Evolutionary conservation across 2,329 filamentous ascomycete species (phyloP).

Genomic region (Shiraia bambusicola): DNA sequence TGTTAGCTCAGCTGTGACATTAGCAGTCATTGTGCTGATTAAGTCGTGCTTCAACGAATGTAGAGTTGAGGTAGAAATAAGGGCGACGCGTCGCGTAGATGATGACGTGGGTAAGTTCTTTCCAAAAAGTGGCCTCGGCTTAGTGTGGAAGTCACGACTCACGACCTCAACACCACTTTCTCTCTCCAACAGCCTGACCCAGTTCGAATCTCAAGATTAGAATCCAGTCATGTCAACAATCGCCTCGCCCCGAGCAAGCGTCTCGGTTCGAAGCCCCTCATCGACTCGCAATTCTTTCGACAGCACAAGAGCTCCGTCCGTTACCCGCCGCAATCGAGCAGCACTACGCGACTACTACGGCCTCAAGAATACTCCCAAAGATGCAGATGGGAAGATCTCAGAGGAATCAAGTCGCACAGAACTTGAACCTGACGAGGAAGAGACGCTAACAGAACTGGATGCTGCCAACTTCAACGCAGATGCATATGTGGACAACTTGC

Average conservation of each 20-base stretch:
- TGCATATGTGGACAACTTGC: conserved; percentile 63
- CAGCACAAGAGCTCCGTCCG: conserved; percentile 41
- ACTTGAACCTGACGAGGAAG: conserved; percentile 53
- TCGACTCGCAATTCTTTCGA: conserved; percentile 76
- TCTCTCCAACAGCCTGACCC: conserved; percentile 8
- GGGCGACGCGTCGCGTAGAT: conserved; percentile 23
- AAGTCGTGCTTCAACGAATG: not conserved
- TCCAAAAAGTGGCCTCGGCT: conserved; percentile 21
- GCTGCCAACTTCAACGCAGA: conserved; percentile 69
- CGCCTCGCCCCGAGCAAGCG: conserved; percentile 61
- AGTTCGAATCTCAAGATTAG: not conserved
- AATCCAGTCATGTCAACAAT: conserved; percentile 57
- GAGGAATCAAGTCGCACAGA: conserved; percentile 34
- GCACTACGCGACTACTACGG: conserved; percentile 96
- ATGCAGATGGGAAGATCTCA: conserved; percentile 33
- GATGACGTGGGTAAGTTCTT: conserved; percentile 25
- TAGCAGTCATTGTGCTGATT: conserved; percentile 23
- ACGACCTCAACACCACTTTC: not conserved
- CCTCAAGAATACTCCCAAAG: conserved; percentile 57
- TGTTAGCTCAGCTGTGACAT: conserved; percentile 43
- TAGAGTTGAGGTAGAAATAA: not conserved
- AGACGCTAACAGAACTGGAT: conserved; percentile 70
- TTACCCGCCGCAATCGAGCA: conserved; percentile 69
- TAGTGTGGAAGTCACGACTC: conserved; percentile 4
- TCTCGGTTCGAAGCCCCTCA: conserved; percentile 65